These are phyloP conservation scores for Colletotrichum agaves DNA, from an alignment of 2,329 filamentous ascomycete species.

Conservation along the genomic window DNA sequence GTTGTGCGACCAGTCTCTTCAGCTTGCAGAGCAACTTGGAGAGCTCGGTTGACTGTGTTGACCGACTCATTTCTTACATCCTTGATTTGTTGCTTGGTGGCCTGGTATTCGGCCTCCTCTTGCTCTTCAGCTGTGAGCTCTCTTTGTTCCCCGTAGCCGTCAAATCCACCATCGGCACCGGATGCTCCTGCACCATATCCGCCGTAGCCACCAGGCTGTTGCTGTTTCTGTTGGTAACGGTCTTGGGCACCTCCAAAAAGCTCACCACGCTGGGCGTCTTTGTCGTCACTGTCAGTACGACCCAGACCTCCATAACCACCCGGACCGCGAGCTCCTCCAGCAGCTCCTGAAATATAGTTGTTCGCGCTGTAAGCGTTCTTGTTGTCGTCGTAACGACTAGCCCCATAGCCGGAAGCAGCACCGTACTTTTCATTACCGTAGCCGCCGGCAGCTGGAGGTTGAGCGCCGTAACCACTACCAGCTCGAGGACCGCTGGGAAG, in stretches of 20 bases:
- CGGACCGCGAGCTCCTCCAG: constrained; percentile 54
- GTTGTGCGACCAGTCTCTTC: constrained; percentile 79
- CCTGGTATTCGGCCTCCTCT: constrained; percentile 77
- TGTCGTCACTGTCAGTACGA: constrained; percentile 53
- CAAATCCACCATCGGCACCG: neutral
- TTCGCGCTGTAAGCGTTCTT: constrained; percentile 44
- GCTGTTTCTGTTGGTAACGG: constrained; percentile 55
- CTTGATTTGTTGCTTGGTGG: constrained; percentile 75
- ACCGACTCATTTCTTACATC: constrained; percentile 80
- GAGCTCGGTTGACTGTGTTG: constrained; percentile 52
- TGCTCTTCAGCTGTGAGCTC: constrained; percentile 85
- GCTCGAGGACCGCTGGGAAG: constrained; percentile 50
- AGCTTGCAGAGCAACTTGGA: constrained; percentile 73
- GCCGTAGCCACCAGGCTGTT: constrained; percentile 35
- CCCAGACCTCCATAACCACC: constrained; percentile 72
- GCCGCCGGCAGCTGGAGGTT: constrained; percentile 50
- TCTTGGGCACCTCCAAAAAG: constrained; percentile 69
- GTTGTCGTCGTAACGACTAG: constrained; percentile 62
- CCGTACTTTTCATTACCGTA: constrained; percentile 67
- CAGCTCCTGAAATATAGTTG: constrained; percentile 42
- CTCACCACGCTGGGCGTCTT: constrained; percentile 68
- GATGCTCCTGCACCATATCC: constrained; percentile 33
- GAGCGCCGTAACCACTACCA: constrained; percentile 41
- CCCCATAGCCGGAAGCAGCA: constrained; percentile 61
- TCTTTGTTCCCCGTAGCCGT: constrained; percentile 73